Evolutionary conservation across 768 basidiomycete genomes (phyloP), one percentile per base, ranked within the genome.

Genomic region (Arthromyces matolae): DNA sequence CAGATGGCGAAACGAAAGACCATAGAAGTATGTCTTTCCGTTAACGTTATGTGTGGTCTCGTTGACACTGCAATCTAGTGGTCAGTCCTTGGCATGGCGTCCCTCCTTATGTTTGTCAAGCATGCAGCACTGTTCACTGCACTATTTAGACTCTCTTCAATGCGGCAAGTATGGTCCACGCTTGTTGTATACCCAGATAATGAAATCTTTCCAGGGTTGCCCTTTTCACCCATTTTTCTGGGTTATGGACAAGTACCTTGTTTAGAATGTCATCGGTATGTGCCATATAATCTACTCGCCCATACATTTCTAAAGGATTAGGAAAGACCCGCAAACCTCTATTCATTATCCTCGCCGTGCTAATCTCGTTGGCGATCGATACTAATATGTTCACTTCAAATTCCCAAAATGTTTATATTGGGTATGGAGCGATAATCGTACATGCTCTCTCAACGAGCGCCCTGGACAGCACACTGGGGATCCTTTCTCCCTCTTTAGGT

Each of bases 121-220:
- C 80, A 85, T 48, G 79, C 77, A 5, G 77, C 79, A 40, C 65
- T 90, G 32, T 78, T 86, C 59, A 80, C 79, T 3, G 85, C 86
- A 14, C 65, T 91, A 43, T 83, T 79, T 57, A 74, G 84, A 36
- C 67, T 90, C 18, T 75, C 89, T 33, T 76, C 85, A 2, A 71
- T 76, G 49, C 79, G 84, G 89, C 87, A 62, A 42, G 77, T 58
- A 28, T 25, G n/a, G 41, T 36, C 12, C 36, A 18, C n/a, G 29
- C 29, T 38, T 32, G 13, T 22, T n/a, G n/a, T n/a, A n/a, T n/a
- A n/a, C n/a, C n/a, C 29, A n/a, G 23, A 20, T 25, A 25, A 25
- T 27, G 24, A 24, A 29, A 33, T 34, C n/a, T 29, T 28, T 53
- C 3, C 47, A 91, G 89, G 42, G 83, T 86, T 25, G 71, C 86